Evolutionary conservation across 257 asterid genomes (phyloP).

Genomic region (Solanum ossicruentum): DNA sequence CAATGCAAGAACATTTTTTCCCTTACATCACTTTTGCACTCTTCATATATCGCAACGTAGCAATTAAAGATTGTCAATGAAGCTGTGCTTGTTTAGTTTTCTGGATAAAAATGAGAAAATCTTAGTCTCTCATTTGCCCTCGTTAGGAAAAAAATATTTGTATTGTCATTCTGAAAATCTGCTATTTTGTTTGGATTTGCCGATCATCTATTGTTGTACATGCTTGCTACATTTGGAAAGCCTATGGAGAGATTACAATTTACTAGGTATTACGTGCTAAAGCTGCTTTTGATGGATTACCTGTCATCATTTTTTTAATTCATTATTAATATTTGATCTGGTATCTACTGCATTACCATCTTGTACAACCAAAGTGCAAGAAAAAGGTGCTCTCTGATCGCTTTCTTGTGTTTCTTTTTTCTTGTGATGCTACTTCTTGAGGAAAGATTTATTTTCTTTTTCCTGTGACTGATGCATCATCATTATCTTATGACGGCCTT

Average conservation of each 20-base stretch:
- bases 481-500: background rate
- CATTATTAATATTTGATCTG: background rate
- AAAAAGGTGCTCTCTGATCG: background rate
- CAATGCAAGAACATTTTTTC: background rate
- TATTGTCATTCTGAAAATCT: background rate
- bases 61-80: background rate
- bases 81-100: background rate
- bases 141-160: background rate
- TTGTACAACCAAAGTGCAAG: background rate
- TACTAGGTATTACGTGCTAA: background rate
- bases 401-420: background rate
- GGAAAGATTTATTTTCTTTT: background rate
- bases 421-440: background rate
- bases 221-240: background rate
- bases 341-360: background rate
- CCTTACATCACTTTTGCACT: background rate
- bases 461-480: background rate
- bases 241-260: background rate
- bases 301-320: background rate
- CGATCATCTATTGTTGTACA: background rate
- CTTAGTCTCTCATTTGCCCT: background rate
- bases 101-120: background rate
- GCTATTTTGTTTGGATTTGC: background rate
- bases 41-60: background rate
- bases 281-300: background rate